These are phyloP conservation scores for Huntiella omanensis DNA, from an alignment of 2,329 filamentous ascomycete species.

Conservation along the genomic window DNA sequence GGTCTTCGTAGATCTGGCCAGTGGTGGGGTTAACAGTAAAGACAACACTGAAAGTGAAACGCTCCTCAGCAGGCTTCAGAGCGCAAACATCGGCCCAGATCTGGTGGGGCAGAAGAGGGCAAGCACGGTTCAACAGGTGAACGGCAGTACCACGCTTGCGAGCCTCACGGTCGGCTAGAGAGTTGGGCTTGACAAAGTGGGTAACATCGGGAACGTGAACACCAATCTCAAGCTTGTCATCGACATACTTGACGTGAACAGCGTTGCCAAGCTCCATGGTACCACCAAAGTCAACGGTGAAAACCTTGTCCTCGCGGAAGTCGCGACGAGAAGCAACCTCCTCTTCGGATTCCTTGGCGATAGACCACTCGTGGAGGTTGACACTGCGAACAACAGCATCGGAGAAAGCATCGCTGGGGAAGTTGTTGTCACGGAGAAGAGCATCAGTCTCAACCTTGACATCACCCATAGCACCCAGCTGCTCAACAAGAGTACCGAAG, in stretches of 20 bases:
- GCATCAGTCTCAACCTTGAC: conserved; percentile 96
- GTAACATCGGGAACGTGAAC: conserved; percentile 89
- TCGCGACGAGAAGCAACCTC: conserved; percentile 61
- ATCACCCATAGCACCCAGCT: conserved; percentile 93
- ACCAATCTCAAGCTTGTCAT: conserved; percentile 69
- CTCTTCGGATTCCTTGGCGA: conserved; percentile 65
- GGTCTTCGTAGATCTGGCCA: conserved; percentile 61
- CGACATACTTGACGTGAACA: conserved; percentile 70
- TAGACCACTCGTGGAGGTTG: conserved; percentile 77
- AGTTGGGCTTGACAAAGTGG: conserved; percentile 93
- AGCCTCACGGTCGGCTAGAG: conserved; percentile 85
- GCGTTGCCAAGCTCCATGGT: conserved; percentile 81
- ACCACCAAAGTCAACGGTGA: conserved; percentile 83
- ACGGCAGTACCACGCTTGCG: conserved; percentile 96
- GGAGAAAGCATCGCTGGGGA: conserved; percentile 90
- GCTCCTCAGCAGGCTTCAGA: conserved; percentile 67
- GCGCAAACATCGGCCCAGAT: conserved; percentile 78
- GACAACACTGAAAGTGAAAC: conserved; percentile 79
- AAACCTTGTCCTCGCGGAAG: conserved; percentile 71
- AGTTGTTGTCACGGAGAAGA: conserved; percentile 94
- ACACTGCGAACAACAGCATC: conserved; percentile 90
- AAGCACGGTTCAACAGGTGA: conserved; percentile 73
- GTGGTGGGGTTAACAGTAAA: conserved; percentile 75
- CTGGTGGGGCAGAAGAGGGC: conserved; percentile 76
- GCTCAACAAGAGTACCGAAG: conserved; percentile 92